Conservation (phyloP, 768 basidiomycete genomes). For the Auricularia cornea region DNA sequence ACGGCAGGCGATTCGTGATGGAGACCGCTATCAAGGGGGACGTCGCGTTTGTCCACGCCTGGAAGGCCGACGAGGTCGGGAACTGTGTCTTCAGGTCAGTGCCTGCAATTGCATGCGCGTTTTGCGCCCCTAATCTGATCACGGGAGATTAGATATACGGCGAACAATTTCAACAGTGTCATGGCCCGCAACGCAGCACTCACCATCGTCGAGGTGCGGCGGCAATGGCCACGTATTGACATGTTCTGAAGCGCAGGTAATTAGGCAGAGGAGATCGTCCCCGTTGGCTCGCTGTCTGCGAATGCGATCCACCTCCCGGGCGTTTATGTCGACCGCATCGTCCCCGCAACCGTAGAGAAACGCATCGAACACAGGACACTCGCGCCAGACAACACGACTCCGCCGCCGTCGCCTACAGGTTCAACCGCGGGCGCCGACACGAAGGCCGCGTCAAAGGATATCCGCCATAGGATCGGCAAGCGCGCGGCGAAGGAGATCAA, state of each 20-base stretch:
- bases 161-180: constrained; percentile 77
- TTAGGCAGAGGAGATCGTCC: constrained; percentile 85
- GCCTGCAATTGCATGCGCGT: not conserved
- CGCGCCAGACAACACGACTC: constrained; percentile 37
- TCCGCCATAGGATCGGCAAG: constrained; percentile 59
- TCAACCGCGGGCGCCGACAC: not conserved
- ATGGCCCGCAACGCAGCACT: constrained; percentile 88
- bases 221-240: constrained; percentile 1
- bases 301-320: constrained; percentile 77
- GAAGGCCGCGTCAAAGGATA: constrained; percentile 17
- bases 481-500: constrained; percentile 85
- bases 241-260: not conserved
- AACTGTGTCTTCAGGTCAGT: constrained; percentile 82
- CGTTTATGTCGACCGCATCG: constrained; percentile 84
- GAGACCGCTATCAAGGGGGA: constrained; percentile 75
- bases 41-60: constrained; percentile 79
- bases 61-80: constrained; percentile 88
- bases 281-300: constrained; percentile 71
- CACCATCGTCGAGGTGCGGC: constrained; percentile 78
- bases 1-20: constrained; percentile 72
- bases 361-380: constrained; percentile 68
- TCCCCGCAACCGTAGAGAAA: constrained; percentile 67
- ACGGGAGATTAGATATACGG: constrained; percentile 52
- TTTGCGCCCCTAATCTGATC: not conserved
- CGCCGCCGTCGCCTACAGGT: constrained; percentile 10